Evolutionary conservation across 75 land plant species (phyloP).

Genomic region (Cupressus sempervirens): DNA sequence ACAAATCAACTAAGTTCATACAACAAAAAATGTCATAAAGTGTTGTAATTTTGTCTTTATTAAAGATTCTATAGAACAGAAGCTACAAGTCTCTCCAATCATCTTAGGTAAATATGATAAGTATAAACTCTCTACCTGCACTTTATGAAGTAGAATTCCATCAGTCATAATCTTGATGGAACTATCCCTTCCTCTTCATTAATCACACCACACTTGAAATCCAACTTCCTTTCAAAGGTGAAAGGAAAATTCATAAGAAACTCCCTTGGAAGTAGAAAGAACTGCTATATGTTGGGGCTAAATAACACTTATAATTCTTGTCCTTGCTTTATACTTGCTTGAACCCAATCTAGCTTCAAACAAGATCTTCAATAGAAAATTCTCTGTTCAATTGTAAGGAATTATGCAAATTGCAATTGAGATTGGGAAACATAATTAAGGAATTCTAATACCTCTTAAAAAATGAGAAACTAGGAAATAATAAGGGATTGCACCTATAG

Average conservation of each 20-base stretch:
- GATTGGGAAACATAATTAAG: no score
- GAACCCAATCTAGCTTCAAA: slow-evolving; percentile 98
- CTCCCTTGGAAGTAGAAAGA: slow-evolving; percentile 89
- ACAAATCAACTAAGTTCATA: background rate
- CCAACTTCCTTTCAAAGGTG: slow-evolving; percentile 94
- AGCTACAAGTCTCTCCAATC: background rate
- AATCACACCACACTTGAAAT: slow-evolving; percentile 94
- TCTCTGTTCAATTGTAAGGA: background rate
- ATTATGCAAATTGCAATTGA: background rate
- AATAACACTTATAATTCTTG: slow-evolving; percentile 85
- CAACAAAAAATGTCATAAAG: background rate
- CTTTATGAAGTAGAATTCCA: slow-evolving; percentile 95
- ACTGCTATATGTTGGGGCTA: slow-evolving; percentile 98
- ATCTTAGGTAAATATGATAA: background rate
- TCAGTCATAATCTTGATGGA: slow-evolving; percentile 99
- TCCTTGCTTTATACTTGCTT: slow-evolving; percentile 21
- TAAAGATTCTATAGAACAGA: background rate
- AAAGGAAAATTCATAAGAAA: slow-evolving; percentile 82
- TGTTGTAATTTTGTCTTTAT: background rate
- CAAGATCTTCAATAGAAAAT: slow-evolving; percentile 59
- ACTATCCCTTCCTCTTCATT: slow-evolving; percentile 57
- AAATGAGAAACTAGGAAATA: no score
- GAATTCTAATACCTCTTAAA: no score
- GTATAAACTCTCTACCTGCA: slow-evolving; percentile 46
- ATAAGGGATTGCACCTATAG: no score